Evolutionary conservation across 805 yeast genomes (phyloP), one percentile per base, ranked within the genome.

Genomic region (Lachancea nothofagi): DNA sequence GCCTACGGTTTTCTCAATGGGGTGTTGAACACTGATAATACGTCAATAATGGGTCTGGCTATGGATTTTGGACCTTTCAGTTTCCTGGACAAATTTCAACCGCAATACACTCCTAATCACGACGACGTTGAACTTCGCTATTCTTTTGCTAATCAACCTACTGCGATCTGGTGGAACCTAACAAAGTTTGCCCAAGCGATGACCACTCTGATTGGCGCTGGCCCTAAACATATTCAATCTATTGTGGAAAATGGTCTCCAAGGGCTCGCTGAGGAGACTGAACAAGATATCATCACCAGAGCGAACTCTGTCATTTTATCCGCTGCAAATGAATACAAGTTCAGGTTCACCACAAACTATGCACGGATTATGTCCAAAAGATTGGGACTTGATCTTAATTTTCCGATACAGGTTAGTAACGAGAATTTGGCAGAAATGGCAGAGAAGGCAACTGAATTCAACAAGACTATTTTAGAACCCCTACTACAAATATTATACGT

Each of bases 51-150:
- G 31, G 98, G 98, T 0, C 66, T 88, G 8, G 76, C 95, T 0
- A 75, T 93, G 61, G 98, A 90, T 61, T 93, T 82, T 61, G 98
- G 97, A 2, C 97, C 98, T 1, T 93, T 85, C 64, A 84, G 94
- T 14, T 83, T 88, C 44, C 74, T 89, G 82, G 96, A 89, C 55
- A 75, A 74, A 33, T 90, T 81, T 56, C 80, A 86, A 53, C 89
- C 94, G 12, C 61, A 71, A 35, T 90, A 73, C 55, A 84, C 97
- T 0, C 90, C 97, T 2, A 90, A 93, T 56, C 87, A 86, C 41
- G 97, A 88, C 54, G 98, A 93, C 60, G 72, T 70, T 30, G 64
- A 67, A 35, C 57, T 67, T 13, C 69, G 96, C 32, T 90, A 93
- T 58, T 76, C 87, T 6, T 89, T 82, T 63, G 72, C 72, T n/a